Conservation (phyloP, 1,139 yeast genomes). For the Diutina catenulata region DNA sequence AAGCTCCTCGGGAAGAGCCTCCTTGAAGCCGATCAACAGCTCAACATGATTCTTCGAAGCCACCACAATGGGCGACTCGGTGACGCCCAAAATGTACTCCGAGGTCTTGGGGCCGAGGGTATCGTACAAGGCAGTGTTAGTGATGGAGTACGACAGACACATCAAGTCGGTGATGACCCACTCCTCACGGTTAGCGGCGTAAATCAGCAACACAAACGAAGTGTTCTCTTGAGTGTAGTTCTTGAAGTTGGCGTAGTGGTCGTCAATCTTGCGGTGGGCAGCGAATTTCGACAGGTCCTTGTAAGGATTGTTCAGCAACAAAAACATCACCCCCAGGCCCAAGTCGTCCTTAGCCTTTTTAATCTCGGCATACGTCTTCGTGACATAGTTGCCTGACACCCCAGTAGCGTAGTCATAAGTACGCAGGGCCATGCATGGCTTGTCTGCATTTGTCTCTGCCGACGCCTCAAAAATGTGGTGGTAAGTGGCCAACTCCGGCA, state of each 20-base stretch:
- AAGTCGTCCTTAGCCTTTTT: conserved; percentile 14
- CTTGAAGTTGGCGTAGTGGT: conserved; percentile 15
- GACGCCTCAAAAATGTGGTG: conserved; percentile 16
- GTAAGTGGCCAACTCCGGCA: conserved; percentile 19
- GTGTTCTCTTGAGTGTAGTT: conserved; percentile 12
- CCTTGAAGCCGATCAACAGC: conserved; percentile 12
- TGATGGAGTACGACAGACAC: conserved; percentile 13
- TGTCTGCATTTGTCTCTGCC: conserved; percentile 12
- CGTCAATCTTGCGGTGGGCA: conserved; percentile 18
- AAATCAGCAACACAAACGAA: conserved; percentile 14
- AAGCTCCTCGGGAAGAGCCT: conserved; percentile 10
- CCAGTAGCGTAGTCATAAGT: conserved; percentile 20
- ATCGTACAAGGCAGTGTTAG: conserved; percentile 18
- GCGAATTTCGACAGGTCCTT: conserved; percentile 12
- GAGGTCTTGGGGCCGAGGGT: conserved; percentile 16
- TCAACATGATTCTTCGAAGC: conserved; percentile 9
- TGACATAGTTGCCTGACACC: conserved; percentile 13
- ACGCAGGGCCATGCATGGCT: conserved; percentile 21
- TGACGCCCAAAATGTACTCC: conserved; percentile 14
- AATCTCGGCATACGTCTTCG: conserved; percentile 15
- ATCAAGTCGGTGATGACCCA: conserved; percentile 17
- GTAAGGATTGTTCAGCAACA: conserved; percentile 19
- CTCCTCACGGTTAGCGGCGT: conserved; percentile 14
- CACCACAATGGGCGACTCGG: conserved; percentile 15
- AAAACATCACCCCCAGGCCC: conserved; percentile 22